These are phyloP conservation scores for Yamadazyma blattariae DNA, from an alignment of 1,139 yeast genomes.

Conservation along the genomic window DNA sequence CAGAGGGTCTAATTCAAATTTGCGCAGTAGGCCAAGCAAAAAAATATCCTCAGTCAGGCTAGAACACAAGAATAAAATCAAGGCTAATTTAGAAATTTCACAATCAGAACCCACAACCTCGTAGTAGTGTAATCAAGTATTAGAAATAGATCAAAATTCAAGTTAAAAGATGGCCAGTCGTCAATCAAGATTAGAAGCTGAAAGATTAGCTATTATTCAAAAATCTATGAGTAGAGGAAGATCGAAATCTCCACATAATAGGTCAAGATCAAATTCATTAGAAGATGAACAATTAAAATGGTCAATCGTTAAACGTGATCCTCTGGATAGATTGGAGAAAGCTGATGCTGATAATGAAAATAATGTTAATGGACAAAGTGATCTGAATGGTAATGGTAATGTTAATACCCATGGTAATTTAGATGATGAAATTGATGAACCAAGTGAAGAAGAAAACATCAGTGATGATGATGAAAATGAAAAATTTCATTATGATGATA, in stretches of 20 bases:
- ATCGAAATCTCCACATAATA: conserved; percentile 32
- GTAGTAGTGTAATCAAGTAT: too few relatives aligned
- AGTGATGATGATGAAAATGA: conserved; percentile 58
- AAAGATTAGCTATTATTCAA: conserved; percentile 40
- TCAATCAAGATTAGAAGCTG: conserved; percentile 43
- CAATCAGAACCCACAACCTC: too few relatives aligned
- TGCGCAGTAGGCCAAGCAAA: too few relatives aligned
- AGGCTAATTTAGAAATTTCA: too few relatives aligned
- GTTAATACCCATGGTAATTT: not conserved
- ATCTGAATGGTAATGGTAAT: too few relatives aligned
- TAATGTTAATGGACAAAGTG: too few relatives aligned
- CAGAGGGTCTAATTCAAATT: too few relatives aligned
- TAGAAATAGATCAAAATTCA: too few relatives aligned
- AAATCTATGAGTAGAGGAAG: conserved; percentile 41
- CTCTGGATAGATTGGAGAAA: conserved; percentile 48
- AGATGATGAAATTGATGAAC: conserved; percentile 19
- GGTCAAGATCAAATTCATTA: conserved; percentile 35
- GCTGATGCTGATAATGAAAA: too few relatives aligned
- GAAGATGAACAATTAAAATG: conserved; percentile 43
- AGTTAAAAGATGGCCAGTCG: conserved; percentile 27
- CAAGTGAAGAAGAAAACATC: conserved; percentile 66
- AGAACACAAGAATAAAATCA: too few relatives aligned
- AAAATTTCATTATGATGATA: conserved; percentile 60
- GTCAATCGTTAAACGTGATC: conserved; percentile 54
- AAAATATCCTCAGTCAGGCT: too few relatives aligned